Conservation (phyloP, 371 early-diverging fungal species). For the Catenaria anguillulae region DNA sequence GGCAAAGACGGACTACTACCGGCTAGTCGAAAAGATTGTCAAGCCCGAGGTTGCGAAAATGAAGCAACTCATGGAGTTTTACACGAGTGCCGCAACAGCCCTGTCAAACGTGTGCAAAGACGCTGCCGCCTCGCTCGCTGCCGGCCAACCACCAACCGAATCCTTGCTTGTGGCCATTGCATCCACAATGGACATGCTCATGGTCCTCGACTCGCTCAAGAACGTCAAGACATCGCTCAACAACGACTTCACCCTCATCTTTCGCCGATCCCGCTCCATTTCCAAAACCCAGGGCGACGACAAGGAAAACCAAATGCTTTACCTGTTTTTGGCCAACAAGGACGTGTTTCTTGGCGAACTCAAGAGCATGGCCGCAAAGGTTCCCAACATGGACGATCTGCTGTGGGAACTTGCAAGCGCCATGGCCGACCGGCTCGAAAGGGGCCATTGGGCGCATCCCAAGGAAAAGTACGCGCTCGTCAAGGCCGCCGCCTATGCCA, state of each 20-base stretch:
- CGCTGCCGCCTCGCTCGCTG: conserved; percentile 14
- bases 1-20: conserved; percentile 18
- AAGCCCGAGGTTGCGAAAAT: conserved; percentile 25
- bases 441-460: conserved; percentile 14
- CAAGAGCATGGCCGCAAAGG: conserved; percentile 12
- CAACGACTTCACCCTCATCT: conserved; percentile 25
- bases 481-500: conserved; percentile 26
- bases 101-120: conserved; percentile 17
- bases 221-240: conserved; percentile 32
- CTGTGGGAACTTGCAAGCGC: conserved; percentile 21
- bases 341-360: conserved; percentile 25
- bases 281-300: conserved; percentile 14
- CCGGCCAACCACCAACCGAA: conserved; percentile 15
- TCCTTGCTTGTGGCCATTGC: conserved; percentile 19
- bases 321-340: conserved; percentile 26
- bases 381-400: conserved; percentile 24
- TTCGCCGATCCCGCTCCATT: conserved; percentile 1
- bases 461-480: conserved; percentile 17
- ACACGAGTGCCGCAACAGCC: conserved; percentile 13
- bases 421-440: conserved; percentile 18
- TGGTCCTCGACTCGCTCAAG: conserved; percentile 31
- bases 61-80: conserved; percentile 24
- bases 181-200: conserved; percentile 23
- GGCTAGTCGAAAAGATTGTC: conserved; percentile 17
- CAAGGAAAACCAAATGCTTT: conserved; percentile 21